Evolutionary conservation across 1,284 basidiomycete species (phyloP), one percentile per base, ranked within the genome.

Genomic region (Erythrobasidium hasegawianum): DNA sequence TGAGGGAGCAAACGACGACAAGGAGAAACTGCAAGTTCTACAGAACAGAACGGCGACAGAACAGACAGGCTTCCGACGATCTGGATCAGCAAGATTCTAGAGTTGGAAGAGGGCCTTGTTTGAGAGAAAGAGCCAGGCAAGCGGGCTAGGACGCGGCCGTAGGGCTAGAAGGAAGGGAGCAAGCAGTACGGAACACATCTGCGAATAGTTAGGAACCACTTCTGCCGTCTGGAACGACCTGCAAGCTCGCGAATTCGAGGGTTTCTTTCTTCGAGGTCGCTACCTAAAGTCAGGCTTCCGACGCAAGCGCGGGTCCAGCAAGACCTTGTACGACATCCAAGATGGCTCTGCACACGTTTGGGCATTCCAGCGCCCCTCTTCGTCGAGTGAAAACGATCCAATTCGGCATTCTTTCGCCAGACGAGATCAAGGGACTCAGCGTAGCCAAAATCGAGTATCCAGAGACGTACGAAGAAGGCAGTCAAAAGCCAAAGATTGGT

Each of bases 361-460:
- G 93, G 71, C 89, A 87, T 79, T 97, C 93, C 49, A 87, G 89
- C 76, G 93, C 93, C 67, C 94, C 94, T 43, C 84, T 94, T 79
- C 87, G 88, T 79, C 89, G 89, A 80, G 91, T 97, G 74, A 89
- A 87, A 81, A 94, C 97, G 81, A 95, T 98, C 69, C 96, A 98
- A 80, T 99, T 99, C 81, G 95, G 96, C 76, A 93, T 99, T 73
- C 86, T 98, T 76, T 96, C 93, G 59, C 96, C 96, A n/a, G 96
- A 98, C 81, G 96, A 98, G 83, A 98, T 98, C 77, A 75, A 75
- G 90, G 95, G 77, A 77, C 90, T 86, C 4, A 69, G 67, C 41
- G 64, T 65, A 57, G 93, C 92, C 72, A 97, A 97, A 82, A 90
- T 98, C 76, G 95, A 98, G 80, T 87, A 90, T 80, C 93, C 95